Percentiles rank a stretch among this genome's conserved stretches.
These are phyloP conservation scores for Trichoderma gracile DNA, from an alignment of 2,329 filamentous ascomycete species.

Conservation along the genomic window DNA sequence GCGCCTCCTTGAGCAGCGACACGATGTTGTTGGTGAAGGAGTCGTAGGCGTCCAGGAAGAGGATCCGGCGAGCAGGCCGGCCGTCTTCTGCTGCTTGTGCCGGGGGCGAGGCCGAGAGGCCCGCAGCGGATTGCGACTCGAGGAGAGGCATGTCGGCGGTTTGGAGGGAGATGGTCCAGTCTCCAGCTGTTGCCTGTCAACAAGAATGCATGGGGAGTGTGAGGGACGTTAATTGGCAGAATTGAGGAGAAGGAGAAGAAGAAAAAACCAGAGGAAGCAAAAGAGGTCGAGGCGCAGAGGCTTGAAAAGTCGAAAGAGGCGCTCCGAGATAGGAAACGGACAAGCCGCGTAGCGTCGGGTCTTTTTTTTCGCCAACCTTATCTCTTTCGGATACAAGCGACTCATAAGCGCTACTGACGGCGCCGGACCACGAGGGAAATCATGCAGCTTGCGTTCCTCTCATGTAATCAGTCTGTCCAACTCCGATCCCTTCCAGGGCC, in stretches of 20 bases:
- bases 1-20: constrained; percentile 69
- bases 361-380: constrained; percentile 7
- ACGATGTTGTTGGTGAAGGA: constrained; percentile 97
- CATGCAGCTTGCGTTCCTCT: too few species aligned
- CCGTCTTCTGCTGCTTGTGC: background rate
- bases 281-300: background rate
- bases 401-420: background rate
- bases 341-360: constrained; percentile 20
- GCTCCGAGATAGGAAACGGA: background rate
- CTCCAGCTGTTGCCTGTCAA: background rate
- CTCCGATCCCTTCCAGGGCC: too few species aligned
- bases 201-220: background rate
- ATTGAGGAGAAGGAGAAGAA: background rate
- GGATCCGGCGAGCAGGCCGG: constrained; percentile 52
- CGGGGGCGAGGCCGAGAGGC: background rate
- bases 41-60: constrained; percentile 95
- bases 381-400: constrained; percentile 15
- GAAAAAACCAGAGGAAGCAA: background rate
- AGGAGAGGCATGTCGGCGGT: constrained; percentile 20
- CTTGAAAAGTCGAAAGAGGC: constrained; percentile 7
- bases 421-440: background rate
- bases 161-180: background rate
- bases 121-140: background rate
- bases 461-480: too few species aligned
- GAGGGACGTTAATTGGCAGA: background rate